These are phyloP conservation scores for Deakozyma indianensis DNA, from an alignment of 805 yeast genomes.

Conservation along the genomic window DNA sequence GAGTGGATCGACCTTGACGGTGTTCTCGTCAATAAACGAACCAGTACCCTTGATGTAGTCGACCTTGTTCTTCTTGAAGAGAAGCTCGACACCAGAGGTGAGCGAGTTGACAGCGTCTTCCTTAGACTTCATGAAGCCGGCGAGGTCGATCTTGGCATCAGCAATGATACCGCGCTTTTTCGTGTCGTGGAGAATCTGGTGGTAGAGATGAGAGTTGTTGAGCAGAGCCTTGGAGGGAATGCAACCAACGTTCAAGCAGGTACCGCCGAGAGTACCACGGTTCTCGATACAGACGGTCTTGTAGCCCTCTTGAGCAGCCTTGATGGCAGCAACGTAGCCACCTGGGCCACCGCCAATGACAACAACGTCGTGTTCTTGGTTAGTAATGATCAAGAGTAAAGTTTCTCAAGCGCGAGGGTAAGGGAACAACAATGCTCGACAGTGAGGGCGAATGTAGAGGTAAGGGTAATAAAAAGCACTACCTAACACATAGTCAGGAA, in stretches of 20 bases:
- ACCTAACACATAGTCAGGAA: no score
- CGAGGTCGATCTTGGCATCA: constrained; percentile 62
- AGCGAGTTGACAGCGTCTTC: constrained; percentile 78
- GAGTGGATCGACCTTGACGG: constrained; percentile 65
- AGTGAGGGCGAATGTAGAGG: no score
- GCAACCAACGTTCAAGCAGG: constrained; percentile 97
- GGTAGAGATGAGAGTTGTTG: constrained; percentile 89
- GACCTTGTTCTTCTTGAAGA: constrained; percentile 91
- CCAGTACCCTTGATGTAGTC: constrained; percentile 91
- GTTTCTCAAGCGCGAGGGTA: neutral
- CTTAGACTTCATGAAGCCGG: constrained; percentile 77
- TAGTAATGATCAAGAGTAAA: constrained; percentile 7
- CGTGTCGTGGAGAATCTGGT: constrained; percentile 76
- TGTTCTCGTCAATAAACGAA: constrained; percentile 69
- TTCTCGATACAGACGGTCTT: constrained; percentile 95
- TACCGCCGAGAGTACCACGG: constrained; percentile 94
- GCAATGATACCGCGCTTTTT: constrained; percentile 73
- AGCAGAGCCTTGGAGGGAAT: constrained; percentile 93
- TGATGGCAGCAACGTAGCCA: constrained; percentile 97
- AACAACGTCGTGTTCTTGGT: constrained; percentile 69
- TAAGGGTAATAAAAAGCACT: no score
- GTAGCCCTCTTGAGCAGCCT: constrained; percentile 91
- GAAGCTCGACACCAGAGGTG: constrained; percentile 87
- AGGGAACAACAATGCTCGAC: no score
- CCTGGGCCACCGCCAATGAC: constrained; percentile 99